Base-by-base conservation (phyloP, 2,329 filamentous ascomycete genomes). In the Aspergillus cejpii region DNA sequence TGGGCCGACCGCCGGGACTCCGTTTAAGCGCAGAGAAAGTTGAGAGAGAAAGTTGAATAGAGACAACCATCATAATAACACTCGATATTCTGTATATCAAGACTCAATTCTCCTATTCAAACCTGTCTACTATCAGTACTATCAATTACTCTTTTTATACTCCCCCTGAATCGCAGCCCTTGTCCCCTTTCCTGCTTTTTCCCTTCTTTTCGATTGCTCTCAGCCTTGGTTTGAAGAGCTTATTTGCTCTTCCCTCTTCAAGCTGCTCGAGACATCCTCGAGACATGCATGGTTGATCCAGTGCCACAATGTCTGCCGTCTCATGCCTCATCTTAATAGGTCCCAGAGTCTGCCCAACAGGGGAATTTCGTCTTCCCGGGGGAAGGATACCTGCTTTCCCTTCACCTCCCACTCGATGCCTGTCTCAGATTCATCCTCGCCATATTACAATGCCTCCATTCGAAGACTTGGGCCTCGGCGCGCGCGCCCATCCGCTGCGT, bases 301-400 rank as follows among this genome's bases (percentile, higher is more conserved):
- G 65, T 68, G 67, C 69, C 77, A 80, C 72, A 57, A 83, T 83
- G 80, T 74, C 68, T 71, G 70, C 64, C 69, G 61, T 75, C 76
- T 77, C 78, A 83, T 84, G 80, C 79, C 76, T 77, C 69, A 74
- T 69, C 64, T 76, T 70, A 73, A 72, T 69, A 70, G 70, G 68
- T 71, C 74, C 66, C 69, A 74, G 63, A 71, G 73, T 72, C 71
- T 69, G 59, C 61, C 66, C 55, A 64, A 67, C 64, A 68, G 69
- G 67, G 69, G 70, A 63, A 62, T 70, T 62, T 64, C 69, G 65
- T 69, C 71, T 51, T 71, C 69, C 64, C 63, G 70, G 67, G 61
- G 60, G 52, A 54, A 61, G 55, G 62, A 61, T 48, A 52, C 55
- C 49, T 50, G 57, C 47, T 41, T 50, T 26, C 44, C 50, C 47